A percentile compares a stretch with the other conserved stretches of the same genome.
Conservation (phyloP, 2,329 filamentous ascomycete genomes). For the Fusarium luffae region DNA sequence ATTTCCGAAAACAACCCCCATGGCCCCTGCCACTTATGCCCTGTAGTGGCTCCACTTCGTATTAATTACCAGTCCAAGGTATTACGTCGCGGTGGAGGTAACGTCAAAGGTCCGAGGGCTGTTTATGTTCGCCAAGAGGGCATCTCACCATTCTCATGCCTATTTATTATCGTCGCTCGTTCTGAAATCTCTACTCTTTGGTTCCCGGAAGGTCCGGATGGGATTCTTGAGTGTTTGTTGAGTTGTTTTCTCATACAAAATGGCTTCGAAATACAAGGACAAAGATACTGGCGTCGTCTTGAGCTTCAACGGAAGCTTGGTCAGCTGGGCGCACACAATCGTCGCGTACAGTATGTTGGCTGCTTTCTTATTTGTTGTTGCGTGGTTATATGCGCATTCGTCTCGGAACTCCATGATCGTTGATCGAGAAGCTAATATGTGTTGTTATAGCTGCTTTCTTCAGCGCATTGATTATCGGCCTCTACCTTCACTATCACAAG, state of each 20-base stretch:
- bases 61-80: slow-evolving; percentile 21
- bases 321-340: slow-evolving; percentile 87
- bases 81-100: slow-evolving; percentile 44
- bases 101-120: slow-evolving; percentile 45
- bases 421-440: slow-evolving; percentile 36
- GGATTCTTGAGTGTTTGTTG: slow-evolving; percentile 40
- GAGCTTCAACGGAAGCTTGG: slow-evolving; percentile 85
- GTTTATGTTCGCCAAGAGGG: slow-evolving; percentile 32
- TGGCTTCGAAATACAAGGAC: slow-evolving; percentile 68
- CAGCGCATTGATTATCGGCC: slow-evolving; percentile 84
- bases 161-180: slow-evolving; percentile 30
- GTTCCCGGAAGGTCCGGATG: slow-evolving; percentile 50
- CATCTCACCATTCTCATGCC: slow-evolving; percentile 44
- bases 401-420: background rate
- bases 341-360: slow-evolving; percentile 77
- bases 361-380: background rate
- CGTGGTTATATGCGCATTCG: slow-evolving; percentile 3
- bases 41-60: slow-evolving; percentile 33
- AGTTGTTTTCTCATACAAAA: slow-evolving; percentile 42
- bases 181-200: slow-evolving; percentile 25
- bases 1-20: slow-evolving; percentile 29
- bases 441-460: slow-evolving; percentile 77
- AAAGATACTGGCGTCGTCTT: slow-evolving; percentile 70
- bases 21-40: slow-evolving; percentile 6
- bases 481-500: slow-evolving; percentile 89